Base-by-base conservation (phyloP, 1,284 basidiomycete species). In the Boletus holoroseus region DNA sequence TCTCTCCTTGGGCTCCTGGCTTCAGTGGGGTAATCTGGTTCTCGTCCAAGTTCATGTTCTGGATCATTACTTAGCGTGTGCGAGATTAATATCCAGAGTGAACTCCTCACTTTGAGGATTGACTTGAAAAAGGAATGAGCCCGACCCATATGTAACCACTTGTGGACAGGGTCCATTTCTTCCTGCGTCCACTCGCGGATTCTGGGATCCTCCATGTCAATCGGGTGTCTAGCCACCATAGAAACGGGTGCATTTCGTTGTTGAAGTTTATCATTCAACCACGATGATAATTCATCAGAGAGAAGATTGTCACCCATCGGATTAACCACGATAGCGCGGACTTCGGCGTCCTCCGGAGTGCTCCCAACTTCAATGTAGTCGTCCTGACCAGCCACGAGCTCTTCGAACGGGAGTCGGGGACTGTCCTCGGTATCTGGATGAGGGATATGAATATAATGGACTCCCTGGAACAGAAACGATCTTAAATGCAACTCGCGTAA, bases 171-270 rank as follows among this genome's bases (percentile, higher is more conserved):
- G 2, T 60, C 58, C 43, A 62, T 51, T 47, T 74, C 71, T 26
- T 63, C 62, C 12, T 20, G 40, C 6, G 60, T 66, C 63, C 64
- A 71, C 46, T 69, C 66, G 16, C 73, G 63, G 41, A 74, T 66
- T 36, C 73, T 62, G 5, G 59, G 55, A 49, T 74, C 72, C 22
- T 68, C 62, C 70, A 73, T 73, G 20, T 67, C n/a, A 34, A 66
- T 38, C 7, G 57, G 28, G 2, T 40, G 55, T 28, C 24, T 16
- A 11, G 55, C 45, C 1, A 13, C 50, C 55, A 63, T 49, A 22
- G 49, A 48, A 39, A 42, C 49, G 8, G 53, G 58, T 1, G 51
- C 47, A 16, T 62, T 50, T 40, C 53, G 67, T 56, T 56, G 62
- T 34, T 59, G 55, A 31, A 68, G 45, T 32, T 53, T 59, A n/a